Conservation (phyloP, 1,139 yeast species). For the Scheffersomyces parashehatae region DNA sequence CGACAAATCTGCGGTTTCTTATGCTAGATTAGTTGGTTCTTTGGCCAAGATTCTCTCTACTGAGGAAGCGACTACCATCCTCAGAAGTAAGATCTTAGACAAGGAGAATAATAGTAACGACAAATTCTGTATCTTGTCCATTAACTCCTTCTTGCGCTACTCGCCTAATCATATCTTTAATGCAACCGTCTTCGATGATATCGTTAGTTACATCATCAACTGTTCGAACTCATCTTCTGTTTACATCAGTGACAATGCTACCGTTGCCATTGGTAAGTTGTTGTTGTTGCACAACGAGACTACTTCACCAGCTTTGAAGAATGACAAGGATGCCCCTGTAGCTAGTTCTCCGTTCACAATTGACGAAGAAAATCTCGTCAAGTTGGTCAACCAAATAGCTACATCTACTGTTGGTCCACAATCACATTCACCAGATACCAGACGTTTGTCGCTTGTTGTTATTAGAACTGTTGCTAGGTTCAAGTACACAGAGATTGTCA, state of each 20-base stretch:
- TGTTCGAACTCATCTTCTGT: constrained; percentile 49
- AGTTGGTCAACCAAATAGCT: constrained; percentile 52
- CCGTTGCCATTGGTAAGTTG: constrained; percentile 82
- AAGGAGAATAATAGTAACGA: constrained; percentile 20
- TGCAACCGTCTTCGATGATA: constrained; percentile 48
- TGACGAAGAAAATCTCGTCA: constrained; percentile 33
- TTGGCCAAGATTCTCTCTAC: constrained; percentile 64
- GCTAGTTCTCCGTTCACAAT: constrained; percentile 29
- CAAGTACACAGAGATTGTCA: constrained; percentile 49
- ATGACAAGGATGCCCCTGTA: constrained; percentile 5
- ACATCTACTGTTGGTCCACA: constrained; percentile 50
- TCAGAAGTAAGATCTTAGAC: constrained; percentile 60
- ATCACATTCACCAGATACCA: constrained; percentile 71
- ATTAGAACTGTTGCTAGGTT: constrained; percentile 72
- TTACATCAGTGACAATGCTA: constrained; percentile 77
- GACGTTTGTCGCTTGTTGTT: constrained; percentile 77
- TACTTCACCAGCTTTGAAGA: constrained; percentile 36
- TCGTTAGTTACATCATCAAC: constrained; percentile 47
- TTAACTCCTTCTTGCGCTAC: constrained; percentile 79
- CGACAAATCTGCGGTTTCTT: constrained; percentile 66
- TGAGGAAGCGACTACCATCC: constrained; percentile 65
- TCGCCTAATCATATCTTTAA: constrained; percentile 64
- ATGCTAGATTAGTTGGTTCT: constrained; percentile 79
- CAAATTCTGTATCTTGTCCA: constrained; percentile 67
- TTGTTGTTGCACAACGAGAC: constrained; percentile 50